Evolutionary conservation across 108 stramenopile genomes (phyloP), one percentile per base, ranked within the genome.

Genomic region (Nitzschia putrida): DNA sequence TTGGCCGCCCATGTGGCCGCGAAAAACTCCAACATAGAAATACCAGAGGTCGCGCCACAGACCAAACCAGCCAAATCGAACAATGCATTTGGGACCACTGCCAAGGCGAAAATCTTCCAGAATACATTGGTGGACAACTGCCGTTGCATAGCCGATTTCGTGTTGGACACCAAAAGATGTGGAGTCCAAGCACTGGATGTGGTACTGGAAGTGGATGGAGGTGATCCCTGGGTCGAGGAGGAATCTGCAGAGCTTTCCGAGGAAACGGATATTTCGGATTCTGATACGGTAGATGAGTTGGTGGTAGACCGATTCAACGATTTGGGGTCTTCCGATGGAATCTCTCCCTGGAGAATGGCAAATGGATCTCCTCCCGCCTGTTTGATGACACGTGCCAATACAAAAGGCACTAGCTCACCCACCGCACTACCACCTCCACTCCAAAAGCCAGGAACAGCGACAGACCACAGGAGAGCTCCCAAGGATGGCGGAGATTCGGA

Each of bases 381-480:
- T 37, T 26, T 21, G 13, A 59, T 59, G 16, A 59, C 24, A 13
- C 58, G 12, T 2, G 58, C 58, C 16, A 59, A 26, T 7, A 59
- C 12, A 41, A 59, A 59, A 12, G 58, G 58, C 29, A 59, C 58
- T 37, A 59, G 38, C 8, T 59, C 58, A n/a, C 58, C 58, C 4
- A 26, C 39, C 16, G 58, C 58, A 59, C 58, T 59, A 2, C 58
- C 58, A 25, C 37, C 38, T n/a, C 58, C 58, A 21, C 58, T 59
- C 58, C 58, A 59, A 41, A 59, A 59, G 1, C 58, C 58, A 13
- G 58, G 58, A 20, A 59, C 38, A 14, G 58, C 58, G 8, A 40
- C 58, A 25, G 58, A 59, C 58, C 58, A 59, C 6, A 59, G 38
- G n/a, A 59, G 58, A 59, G 58, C 29, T 59, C 5, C 58, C 58